A percentile compares a stretch with the other conserved stretches of the same genome.
Conservation (phyloP, 1,284 basidiomycete species). For the Cryptococcus sp. region DNA sequence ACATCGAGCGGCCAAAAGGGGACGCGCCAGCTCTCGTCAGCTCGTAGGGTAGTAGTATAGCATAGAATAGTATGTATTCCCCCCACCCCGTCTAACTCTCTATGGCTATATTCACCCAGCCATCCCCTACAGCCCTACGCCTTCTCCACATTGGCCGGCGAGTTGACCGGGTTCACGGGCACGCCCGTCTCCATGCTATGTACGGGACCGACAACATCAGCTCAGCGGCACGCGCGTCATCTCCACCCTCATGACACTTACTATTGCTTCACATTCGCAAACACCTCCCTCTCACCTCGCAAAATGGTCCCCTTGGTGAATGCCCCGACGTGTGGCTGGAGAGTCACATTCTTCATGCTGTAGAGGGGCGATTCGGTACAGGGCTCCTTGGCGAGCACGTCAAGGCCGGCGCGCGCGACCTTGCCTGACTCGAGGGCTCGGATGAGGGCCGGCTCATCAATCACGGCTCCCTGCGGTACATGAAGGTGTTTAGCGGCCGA, state of each 20-base stretch:
- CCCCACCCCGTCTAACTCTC: no score
- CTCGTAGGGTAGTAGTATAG: no score
- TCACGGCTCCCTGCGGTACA: conserved; percentile 25
- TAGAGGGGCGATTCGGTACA: conserved; percentile 10
- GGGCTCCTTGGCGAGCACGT: conserved; percentile 41
- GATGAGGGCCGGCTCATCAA: conserved; percentile 43
- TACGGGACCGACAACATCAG: background rate
- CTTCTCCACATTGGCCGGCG: conserved; percentile 6
- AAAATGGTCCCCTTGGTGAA: conserved; percentile 22
- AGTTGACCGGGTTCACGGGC: conserved; percentile 26
- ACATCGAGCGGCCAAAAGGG: no score
- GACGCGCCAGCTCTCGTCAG: no score
- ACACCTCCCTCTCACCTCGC: conserved; percentile 20
- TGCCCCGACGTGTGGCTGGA: conserved; percentile 32
- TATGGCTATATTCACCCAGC: no score
- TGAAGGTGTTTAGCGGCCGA: background rate
- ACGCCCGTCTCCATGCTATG: conserved; percentile 23
- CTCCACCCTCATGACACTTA: conserved; percentile 12
- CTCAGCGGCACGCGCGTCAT: background rate
- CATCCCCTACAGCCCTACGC: no score
- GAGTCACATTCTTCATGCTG: conserved; percentile 16
- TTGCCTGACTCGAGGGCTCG: conserved; percentile 39
- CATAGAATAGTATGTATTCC: no score
- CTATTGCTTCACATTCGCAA: conserved; percentile 25
- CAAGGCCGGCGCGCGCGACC: conserved; percentile 36